phyloP scores from a whole-genome alignment of 2,329 filamentous ascomycete genomes.

The Colletotrichum graminicola region DNA sequence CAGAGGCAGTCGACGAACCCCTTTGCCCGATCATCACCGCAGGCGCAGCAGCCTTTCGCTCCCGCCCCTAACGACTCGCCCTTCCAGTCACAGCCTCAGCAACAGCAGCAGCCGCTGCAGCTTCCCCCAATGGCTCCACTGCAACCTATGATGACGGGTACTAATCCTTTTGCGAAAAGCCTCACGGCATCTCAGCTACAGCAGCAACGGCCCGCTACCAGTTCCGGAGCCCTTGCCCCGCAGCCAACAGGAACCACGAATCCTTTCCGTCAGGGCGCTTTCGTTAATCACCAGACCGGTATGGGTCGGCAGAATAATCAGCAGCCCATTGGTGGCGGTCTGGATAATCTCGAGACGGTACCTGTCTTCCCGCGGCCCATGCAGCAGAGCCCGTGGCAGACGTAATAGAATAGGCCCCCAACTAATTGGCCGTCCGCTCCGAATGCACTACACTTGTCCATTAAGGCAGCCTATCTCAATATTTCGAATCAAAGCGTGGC shows the following conservation, averaged over 20 bases:
- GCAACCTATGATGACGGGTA: constrained; percentile 65
- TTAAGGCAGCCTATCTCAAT: constrained; percentile 43
- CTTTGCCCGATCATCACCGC: constrained; percentile 75
- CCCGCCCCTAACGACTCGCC: constrained; percentile 52
- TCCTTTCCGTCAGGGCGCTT: constrained; percentile 91
- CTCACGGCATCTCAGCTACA: constrained; percentile 51
- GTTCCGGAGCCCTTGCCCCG: constrained; percentile 68
- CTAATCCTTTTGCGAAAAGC: constrained; percentile 70
- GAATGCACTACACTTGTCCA: constrained; percentile 32
- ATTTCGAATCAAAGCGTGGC: constrained; percentile 51
- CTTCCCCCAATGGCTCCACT: constrained; percentile 54
- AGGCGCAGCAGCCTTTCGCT: constrained; percentile 51
- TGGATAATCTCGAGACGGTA: constrained; percentile 83
- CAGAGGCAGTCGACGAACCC: constrained; percentile 83
- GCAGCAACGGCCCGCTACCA: constrained; percentile 60
- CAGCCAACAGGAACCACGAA: constrained; percentile 92
- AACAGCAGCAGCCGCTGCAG: constrained; percentile 48
- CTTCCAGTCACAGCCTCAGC: constrained; percentile 58
- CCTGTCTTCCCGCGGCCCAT: constrained; percentile 88
- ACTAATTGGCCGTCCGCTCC: not conserved
- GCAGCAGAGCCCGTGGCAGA: constrained; percentile 72
- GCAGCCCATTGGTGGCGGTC: constrained; percentile 82
- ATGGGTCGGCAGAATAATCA: constrained; percentile 88
- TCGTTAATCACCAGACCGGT: constrained; percentile 90
- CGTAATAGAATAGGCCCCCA: constrained; percentile 25